Conservation (phyloP, 441 rosid species). For the Biscutella laevigata region DNA sequence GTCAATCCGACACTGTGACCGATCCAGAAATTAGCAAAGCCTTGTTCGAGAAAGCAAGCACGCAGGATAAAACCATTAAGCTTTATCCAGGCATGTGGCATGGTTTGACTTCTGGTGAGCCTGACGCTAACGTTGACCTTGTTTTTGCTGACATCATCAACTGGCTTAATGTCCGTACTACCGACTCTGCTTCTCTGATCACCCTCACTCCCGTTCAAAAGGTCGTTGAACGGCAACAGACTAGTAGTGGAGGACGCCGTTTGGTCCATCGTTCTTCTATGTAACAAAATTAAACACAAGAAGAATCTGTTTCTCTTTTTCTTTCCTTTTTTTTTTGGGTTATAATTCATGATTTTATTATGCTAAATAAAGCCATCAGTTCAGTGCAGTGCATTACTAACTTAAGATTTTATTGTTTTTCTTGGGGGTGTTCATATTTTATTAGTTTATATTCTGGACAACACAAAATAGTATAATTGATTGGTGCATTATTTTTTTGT, state of each 20-base stretch:
- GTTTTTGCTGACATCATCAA: conserved; percentile 61
- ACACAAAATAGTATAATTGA: too few species aligned
- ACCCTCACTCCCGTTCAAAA: conserved; percentile 29
- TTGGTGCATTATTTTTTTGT: too few species aligned
- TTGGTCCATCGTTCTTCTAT: conserved; percentile 50
- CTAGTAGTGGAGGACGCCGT: conserved; percentile 39
- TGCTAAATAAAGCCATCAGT: too few species aligned
- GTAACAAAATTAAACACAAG: conserved; percentile 27
- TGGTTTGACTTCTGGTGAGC: conserved; percentile 72
- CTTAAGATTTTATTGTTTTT: too few species aligned
- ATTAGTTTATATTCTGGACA: too few species aligned
- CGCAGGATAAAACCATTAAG: conserved; percentile 71
- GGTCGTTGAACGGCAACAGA: too few species aligned
- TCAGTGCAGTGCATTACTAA: too few species aligned
- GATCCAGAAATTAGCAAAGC: conserved; percentile 97
- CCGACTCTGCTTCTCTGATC: conserved; percentile 19
- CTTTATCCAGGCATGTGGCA: conserved; percentile 96
- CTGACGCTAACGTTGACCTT: conserved; percentile 55
- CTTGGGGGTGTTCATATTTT: too few species aligned
- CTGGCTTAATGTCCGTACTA: conserved; percentile 61
- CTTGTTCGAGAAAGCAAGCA: conserved; percentile 54
- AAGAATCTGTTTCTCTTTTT: neutral
- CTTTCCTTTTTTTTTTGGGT: too few species aligned
- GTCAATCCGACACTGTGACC: conserved; percentile 83
- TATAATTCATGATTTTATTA: too few species aligned